These are phyloP conservation scores for Fusarium penzigii DNA, from an alignment of 2,329 filamentous ascomycete species.

Conservation along the genomic window DNA sequence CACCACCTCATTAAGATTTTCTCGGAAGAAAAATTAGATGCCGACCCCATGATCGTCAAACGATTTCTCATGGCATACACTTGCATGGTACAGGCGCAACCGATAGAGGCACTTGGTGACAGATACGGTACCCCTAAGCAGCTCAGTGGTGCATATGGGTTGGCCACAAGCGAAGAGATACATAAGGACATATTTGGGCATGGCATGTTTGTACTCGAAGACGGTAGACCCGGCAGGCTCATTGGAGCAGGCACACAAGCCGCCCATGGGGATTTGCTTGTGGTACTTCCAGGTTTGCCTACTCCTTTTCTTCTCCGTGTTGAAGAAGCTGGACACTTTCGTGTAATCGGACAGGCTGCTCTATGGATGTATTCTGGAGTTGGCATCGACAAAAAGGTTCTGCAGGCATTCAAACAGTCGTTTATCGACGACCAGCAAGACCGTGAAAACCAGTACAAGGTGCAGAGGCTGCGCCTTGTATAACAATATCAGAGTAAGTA, in stretches of 20 bases:
- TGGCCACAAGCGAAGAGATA: not conserved
- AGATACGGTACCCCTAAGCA: not conserved
- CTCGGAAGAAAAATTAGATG: not conserved
- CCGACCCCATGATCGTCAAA: not conserved
- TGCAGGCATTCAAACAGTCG: too few species aligned
- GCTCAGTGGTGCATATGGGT: not conserved
- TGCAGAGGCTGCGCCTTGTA: too few species aligned
- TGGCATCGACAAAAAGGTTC: too few species aligned
- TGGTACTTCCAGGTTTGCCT: too few species aligned
- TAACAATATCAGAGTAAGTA: too few species aligned
- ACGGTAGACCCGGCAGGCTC: not conserved
- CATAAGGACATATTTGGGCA: conserved; percentile 1
- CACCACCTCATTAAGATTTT: conserved; percentile 7
- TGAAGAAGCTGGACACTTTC: too few species aligned
- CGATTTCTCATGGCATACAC: conserved; percentile 10
- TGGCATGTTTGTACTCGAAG: conserved; percentile 3
- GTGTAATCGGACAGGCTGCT: too few species aligned
- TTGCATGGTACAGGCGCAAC: conserved; percentile 4
- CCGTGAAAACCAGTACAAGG: too few species aligned
- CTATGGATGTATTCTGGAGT: too few species aligned
- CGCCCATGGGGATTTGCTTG: too few species aligned
- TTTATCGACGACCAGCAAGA: too few species aligned
- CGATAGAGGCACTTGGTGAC: not conserved
- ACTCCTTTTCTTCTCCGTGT: too few species aligned
- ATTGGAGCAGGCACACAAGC: not conserved